Base-by-base conservation (phyloP, 2,329 filamentous ascomycete species). In the Rhynchosporium agropyri region DNA sequence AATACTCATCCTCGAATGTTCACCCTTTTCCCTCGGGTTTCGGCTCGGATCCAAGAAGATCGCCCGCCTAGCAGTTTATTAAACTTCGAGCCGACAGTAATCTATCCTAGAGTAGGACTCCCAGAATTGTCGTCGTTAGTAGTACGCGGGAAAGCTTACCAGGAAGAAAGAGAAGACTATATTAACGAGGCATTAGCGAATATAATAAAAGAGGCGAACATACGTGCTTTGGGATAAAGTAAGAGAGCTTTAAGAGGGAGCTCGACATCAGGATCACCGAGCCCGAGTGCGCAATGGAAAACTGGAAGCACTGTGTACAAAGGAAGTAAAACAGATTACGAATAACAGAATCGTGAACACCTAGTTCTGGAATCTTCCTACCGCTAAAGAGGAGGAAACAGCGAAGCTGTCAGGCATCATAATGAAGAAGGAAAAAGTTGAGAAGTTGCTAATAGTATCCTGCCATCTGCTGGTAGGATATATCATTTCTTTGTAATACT, bases 1-100 rank as follows among this genome's bases (percentile, higher is more conserved):
- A 61, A 31, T 20, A 65, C 63, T 29, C 58, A 61, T 56, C 57
- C 63, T 33, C 63, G 63, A 38, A 42, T 65, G 9, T 59, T 65
- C 58, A 63, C 61, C 45, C 57, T 67, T n/a, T 67, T 65, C 58
- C 65, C 65, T 45, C 58, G 53, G 28, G 48, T 67, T 26, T 29
- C 57, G n/a, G 60, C 58, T 62, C n/a, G n/a, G n/a, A n/a, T n/a
- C n/a, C n/a, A n/a, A n/a, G n/a, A n/a, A n/a, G n/a, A n/a, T n/a
- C n/a, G n/a, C 54, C 51, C 33, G 33, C 60, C 60, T 53, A 57
- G 62, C 46, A 57, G 61, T 29, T 60, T 38, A 46, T 61, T 51
- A 50, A 28, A 54, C 29, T 54, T 26, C 15, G 42, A 40, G 38
- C 48, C 29, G 29, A 58, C 42, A 36, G 12, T 38, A 12, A 61